Evolutionary conservation across 208 protist species (phyloP).

Genomic region (Acanthamoeba sp.): DNA sequence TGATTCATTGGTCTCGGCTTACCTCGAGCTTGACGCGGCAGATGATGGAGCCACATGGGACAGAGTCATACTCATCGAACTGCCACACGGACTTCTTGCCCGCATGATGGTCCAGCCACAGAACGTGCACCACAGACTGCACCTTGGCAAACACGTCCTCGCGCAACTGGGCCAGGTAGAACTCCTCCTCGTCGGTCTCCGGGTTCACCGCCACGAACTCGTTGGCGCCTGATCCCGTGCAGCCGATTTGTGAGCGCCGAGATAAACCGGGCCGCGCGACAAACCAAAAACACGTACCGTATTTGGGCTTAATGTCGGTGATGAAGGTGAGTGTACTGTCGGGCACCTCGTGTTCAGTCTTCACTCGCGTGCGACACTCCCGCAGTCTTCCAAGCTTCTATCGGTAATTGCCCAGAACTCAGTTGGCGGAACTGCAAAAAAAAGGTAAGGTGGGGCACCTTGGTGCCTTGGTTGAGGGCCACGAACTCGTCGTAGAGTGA

Average conservation of each 20-base stretch:
- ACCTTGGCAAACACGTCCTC: slow-evolving; percentile 39
- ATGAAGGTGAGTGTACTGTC: too few relatives aligned
- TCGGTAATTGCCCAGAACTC: too few relatives aligned
- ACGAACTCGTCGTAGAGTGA: too few relatives aligned
- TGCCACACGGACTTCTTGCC: slow-evolving; percentile 7
- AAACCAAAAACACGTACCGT: too few relatives aligned
- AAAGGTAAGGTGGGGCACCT: too few relatives aligned
- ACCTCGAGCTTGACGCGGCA: slow-evolving; percentile 10
- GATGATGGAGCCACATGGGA: slow-evolving; percentile 17
- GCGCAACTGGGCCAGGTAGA: slow-evolving; percentile 47
- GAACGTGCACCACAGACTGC: slow-evolving; percentile 17
- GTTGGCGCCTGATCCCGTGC: neutral
- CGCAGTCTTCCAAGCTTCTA: too few relatives aligned
- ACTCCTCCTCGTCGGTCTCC: slow-evolving; percentile 23
- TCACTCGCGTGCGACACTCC: too few relatives aligned
- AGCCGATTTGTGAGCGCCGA: neutral
- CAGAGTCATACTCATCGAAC: neutral
- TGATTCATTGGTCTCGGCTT: neutral
- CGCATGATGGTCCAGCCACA: slow-evolving; percentile 21
- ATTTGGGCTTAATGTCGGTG: too few relatives aligned
- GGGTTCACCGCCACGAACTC: slow-evolving; percentile 54
- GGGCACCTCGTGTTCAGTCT: too few relatives aligned
- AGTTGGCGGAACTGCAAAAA: too few relatives aligned
- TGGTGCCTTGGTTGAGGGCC: too few relatives aligned
- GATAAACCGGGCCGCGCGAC: neutral